Evolutionary conservation across 2,329 filamentous ascomycete species (phyloP), one percentile per base, ranked within the genome.

Genomic region (Fusarium subtropicale): DNA sequence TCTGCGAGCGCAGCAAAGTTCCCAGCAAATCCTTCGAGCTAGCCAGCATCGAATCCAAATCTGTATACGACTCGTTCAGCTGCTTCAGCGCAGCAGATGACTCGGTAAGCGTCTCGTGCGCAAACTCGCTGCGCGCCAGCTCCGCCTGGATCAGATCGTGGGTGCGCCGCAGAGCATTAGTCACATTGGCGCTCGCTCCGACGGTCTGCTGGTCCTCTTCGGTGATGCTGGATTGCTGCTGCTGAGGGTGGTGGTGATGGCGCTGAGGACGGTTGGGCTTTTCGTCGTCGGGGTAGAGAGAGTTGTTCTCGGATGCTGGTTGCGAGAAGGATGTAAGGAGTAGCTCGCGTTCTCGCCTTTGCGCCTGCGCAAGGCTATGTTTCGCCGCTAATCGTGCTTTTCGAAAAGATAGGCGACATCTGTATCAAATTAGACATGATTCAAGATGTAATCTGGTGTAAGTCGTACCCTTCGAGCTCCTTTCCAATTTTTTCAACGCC

Each of bases 81-180:
- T 92, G 88, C 55, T 87, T 87, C n/a, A 99, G 86, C 13, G 94
- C 93, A 12, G 89, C 90, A 9, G 92, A 95, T 3, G 91, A 94
- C 81, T 96, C 90, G 65, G 91, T 90, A 73, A 99, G 85, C 2
- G 94, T 97, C 79, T 97, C 91, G 74, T 96, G 91, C 20, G 95
- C 95, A 77, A 97, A 98, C 74, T 92, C 90, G 71, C 93, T 97
- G 63, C 93, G 90, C 47, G 91, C 89, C 10, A 99, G 87, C 83
- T 97, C 94, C 7, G 89, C 86, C 68, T 92, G 89, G 83, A 98
- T 94, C 75, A 97, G 86, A 66, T 92, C 89, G 80, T 98, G 94
- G 8, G 95, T 97, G 64, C 94, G 87, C 64, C 93, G 88, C 54
- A 99, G 86, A 3, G 94, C 92, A 50, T 89, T 84, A 5, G 95